Base-by-base conservation (phyloP, 441 rosid genomes). In the Capsella rubella region DNA sequence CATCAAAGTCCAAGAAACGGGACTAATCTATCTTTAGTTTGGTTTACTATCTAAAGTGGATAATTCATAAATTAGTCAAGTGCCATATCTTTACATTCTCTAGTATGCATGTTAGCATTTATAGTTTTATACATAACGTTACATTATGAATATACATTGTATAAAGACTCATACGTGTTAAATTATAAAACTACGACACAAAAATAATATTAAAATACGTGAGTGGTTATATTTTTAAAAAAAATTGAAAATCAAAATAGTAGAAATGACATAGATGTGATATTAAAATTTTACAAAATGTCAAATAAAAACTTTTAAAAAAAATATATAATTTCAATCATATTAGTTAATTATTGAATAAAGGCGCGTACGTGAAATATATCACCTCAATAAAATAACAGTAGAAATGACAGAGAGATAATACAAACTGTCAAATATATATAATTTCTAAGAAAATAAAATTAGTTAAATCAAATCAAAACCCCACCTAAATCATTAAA, bases 401-500 rank as follows among this genome's bases (percentile, higher is more conserved):
- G 67, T 43, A 62, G 27, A 43, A 27, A 43, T 8, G 14, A 43
- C 37, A 42, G 12, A 14, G 13, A 25, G 5, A 15, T 31, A 11
- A 2, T 9, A 37, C n/a, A 21, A 12, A 39, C 40, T 18, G 47
- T 59, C 47, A 5, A 45, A n/a, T n/a, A n/a, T 45, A 45, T 21
- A 21, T 21, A 21, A n/a, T 45, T 45, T 14, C 3, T 14, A 21
- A 10, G 21, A 39, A 52, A 60, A 25, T 18, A 3, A 21, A 37
- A 35, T 35, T 59, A 42, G 28, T 29, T 66, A 71, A 42, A 53
- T 52, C 8, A 60, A 52, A 74, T 59, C 28, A 50, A 21, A 31
- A 3, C 79, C 75, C 69, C 25, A 68, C 63, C 1, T 52, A 50
- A 37, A 28, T 27, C 25, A 75, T 25, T 51, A 21, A 74, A 45